Evolutionary conservation across 2,329 filamentous ascomycete species (phyloP), one percentile per base, ranked within the genome.

Genomic region (Knufia petricola): DNA sequence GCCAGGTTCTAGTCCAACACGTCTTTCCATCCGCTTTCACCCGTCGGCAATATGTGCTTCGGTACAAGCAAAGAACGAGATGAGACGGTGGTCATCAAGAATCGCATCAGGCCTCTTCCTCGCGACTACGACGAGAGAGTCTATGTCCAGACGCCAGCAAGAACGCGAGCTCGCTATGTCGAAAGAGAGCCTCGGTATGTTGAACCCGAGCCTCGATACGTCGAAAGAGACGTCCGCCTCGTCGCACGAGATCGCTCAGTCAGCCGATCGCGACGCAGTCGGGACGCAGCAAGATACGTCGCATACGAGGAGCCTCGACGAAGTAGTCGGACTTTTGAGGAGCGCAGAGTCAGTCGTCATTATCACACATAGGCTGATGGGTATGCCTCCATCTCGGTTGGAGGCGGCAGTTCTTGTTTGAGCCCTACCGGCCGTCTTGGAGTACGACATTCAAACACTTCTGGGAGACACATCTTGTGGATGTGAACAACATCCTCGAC

Each of bases 61-160:
- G 44, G 44, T 8, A 7, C 13, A 20, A 28, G 23, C 43, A 46
- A 31, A 19, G 34, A 38, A 13, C 6, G 20, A 15, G 44, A 47
- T 30, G 44, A 47, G 34, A 34, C 44, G 15, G 34, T 47, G 19
- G 20, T 47, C 21, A 47, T 47, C 21, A 47, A 47, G 23, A 38
- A 32, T 20, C 21, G 44, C 17, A 34, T 47, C 36, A 32, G 44
- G 10, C 44, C 44, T 17, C 10, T 32, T 6, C n/a, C 44, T 17
- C 19, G 34, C 41, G 23, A 41, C n/a, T 32, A 30, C 19, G 32
- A 30, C 19, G 44, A 47, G 17, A 31, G 44, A 12, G 39, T 30
- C 17, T 47, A 47, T n/a, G 23, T 47, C 21, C 34, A 37, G 10
- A 9, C 38, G 23, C 44, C 44, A 8, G 32, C 21, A 32, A 44